Conservation (phyloP, 75 land plant genomes). For the Picea sitchensis region DNA sequence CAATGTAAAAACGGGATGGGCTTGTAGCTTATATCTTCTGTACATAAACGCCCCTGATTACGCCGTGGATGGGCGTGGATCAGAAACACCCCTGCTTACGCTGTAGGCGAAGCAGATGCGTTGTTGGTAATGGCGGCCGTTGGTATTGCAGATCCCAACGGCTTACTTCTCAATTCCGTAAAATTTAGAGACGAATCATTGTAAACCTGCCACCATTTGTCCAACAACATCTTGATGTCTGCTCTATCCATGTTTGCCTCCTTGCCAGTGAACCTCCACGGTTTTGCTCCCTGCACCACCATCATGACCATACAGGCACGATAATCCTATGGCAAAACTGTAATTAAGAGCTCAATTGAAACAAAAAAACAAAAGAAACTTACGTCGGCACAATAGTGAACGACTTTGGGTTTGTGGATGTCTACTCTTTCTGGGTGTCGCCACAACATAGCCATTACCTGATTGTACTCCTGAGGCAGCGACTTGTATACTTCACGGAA, state of each 20-base stretch:
- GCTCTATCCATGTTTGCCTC: constrained; percentile 58
- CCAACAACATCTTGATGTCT: constrained; percentile 43
- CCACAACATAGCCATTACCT: constrained; percentile 44
- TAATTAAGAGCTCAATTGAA: no score
- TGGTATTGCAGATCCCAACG: background rate
- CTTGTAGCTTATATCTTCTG: no score
- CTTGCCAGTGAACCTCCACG: constrained; percentile 56
- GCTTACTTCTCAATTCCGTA: constrained; percentile 5
- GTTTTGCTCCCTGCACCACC: constrained; percentile 53
- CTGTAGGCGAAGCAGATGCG: constrained; percentile 17
- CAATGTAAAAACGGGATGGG: no score
- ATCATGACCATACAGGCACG: no score
- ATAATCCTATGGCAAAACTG: background rate
- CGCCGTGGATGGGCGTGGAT: no score
- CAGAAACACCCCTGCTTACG: background rate
- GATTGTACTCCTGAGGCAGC: constrained; percentile 27
- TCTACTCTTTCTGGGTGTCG: constrained; percentile 28
- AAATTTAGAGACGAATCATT: constrained; percentile 42
- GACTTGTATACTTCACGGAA: constrained; percentile 30
- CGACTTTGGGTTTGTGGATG: constrained; percentile 38
- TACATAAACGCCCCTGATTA: no score
- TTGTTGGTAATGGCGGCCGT: background rate
- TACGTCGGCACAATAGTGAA: constrained; percentile 50
- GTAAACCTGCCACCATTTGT: constrained; percentile 54
- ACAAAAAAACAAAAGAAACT: background rate